Conservation (phyloP, 23 red algal species). For the Agarophyton chilense region DNA sequence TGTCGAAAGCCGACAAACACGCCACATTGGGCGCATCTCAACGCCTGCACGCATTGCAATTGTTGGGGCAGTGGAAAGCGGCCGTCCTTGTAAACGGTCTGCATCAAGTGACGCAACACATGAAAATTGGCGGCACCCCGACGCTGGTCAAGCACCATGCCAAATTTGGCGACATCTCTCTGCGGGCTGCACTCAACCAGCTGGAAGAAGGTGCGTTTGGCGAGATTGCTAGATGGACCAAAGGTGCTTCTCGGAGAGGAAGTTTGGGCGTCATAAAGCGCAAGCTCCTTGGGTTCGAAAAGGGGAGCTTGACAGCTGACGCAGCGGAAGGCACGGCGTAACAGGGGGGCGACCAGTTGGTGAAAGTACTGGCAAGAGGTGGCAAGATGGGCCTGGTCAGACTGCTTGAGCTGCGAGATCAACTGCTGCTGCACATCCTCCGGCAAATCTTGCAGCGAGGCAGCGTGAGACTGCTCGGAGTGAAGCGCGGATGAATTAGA, state of each 20-base stretch:
- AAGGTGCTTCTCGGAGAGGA: not conserved
- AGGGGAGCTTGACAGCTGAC: slow-evolving; percentile 43
- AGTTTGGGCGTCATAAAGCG: slow-evolving; percentile 24
- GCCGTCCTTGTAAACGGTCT: slow-evolving; percentile 53
- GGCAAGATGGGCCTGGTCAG: slow-evolving; percentile 61
- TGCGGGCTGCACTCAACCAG: not conserved
- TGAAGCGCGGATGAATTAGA: not conserved
- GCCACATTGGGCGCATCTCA: slow-evolving; percentile 39
- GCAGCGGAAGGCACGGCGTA: slow-evolving; percentile 55
- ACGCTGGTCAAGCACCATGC: slow-evolving; percentile 4
- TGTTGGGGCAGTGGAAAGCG: slow-evolving; percentile 53
- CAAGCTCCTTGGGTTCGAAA: slow-evolving; percentile 55
- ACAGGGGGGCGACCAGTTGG: slow-evolving; percentile 20
- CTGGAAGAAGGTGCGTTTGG: slow-evolving; percentile 49
- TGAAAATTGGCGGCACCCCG: slow-evolving; percentile 54
- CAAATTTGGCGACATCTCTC: not conserved
- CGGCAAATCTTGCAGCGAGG: slow-evolving; percentile 40
- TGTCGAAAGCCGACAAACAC: slow-evolving; percentile 72
- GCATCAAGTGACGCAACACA: slow-evolving; percentile 51
- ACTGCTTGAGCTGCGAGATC: slow-evolving; percentile 35
- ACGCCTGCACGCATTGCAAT: slow-evolving; percentile 51
- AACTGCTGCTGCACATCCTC: slow-evolving; percentile 56
- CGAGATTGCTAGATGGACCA: slow-evolving; percentile 22
- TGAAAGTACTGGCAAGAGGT: slow-evolving; percentile 44
- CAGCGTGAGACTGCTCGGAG: not conserved